Percentiles rank a stretch among this genome's conserved stretches.
Evolutionary conservation across 371 early-diverging fungal genomes (phyloP).

Genomic region (Choanephora cucurbitarum): DNA sequence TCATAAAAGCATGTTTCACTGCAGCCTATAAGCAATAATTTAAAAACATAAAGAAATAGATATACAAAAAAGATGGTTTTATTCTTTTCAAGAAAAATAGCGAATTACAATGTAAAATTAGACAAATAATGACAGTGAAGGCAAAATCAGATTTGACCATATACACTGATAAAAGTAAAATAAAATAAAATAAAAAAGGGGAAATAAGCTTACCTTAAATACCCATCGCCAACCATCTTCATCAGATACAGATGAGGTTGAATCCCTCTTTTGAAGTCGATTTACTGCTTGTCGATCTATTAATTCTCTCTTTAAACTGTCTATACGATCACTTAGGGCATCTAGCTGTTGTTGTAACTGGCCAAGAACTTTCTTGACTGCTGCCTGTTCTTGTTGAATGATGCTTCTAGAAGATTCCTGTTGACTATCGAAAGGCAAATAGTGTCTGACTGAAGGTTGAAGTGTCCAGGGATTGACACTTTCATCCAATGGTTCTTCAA

Average conservation of each 20-base stretch:
- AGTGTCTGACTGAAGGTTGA: slow-evolving; percentile 25
- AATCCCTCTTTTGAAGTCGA: background rate
- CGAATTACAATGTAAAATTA: too few relatives aligned
- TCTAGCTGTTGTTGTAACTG: slow-evolving; percentile 44
- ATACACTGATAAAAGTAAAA: too few relatives aligned
- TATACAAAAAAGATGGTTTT: background rate
- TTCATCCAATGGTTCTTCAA: too few relatives aligned
- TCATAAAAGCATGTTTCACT: slow-evolving; percentile 36
- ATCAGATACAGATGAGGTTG: background rate
- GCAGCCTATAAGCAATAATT: slow-evolving; percentile 31
- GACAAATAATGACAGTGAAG: too few relatives aligned
- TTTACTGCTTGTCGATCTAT: slow-evolving; percentile 30
- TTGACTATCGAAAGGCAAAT: too few relatives aligned
- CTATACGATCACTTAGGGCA: slow-evolving; percentile 47
- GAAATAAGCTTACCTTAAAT: slow-evolving; percentile 39
- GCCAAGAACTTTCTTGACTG: slow-evolving; percentile 45
- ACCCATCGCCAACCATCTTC: slow-evolving; percentile 49
- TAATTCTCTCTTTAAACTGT: slow-evolving; percentile 43
- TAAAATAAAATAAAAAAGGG: too few relatives aligned
- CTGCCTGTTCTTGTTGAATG: too few relatives aligned
- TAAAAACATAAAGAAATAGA: too few relatives aligned
- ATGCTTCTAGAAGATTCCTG: too few relatives aligned
- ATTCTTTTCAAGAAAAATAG: background rate
- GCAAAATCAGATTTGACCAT: too few relatives aligned
- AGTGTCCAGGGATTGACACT: slow-evolving; percentile 41